phyloP scores from a whole-genome alignment of 2,329 filamentous ascomycete genomes.

The Colletotrichum cereale region DNA sequence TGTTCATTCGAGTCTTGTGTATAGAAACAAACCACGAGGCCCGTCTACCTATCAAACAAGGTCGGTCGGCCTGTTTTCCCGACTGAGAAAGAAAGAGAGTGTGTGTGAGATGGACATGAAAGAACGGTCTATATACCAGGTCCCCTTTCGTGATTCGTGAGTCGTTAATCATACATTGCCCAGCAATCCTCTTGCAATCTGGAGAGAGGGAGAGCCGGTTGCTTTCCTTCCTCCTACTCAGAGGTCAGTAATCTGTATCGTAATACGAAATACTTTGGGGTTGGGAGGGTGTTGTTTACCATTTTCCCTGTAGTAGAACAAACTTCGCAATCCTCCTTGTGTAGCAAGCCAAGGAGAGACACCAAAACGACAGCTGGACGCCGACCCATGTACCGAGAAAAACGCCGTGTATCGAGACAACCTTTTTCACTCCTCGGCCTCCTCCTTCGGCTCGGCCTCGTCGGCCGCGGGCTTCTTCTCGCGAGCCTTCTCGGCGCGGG shows the following conservation, averaged over 20 bases:
- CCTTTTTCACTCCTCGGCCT: slow-evolving; percentile 41
- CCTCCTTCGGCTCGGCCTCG: slow-evolving; percentile 37
- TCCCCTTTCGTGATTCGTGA: slow-evolving; percentile 19
- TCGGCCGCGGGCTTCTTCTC: background rate
- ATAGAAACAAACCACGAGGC: background rate
- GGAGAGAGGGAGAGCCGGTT: no score
- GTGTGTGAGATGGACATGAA: no score
- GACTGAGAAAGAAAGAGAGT: background rate
- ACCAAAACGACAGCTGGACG: background rate
- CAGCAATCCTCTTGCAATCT: background rate
- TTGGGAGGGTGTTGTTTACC: background rate
- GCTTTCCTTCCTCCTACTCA: background rate
- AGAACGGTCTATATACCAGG: background rate
- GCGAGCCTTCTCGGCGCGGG: slow-evolving; percentile 27
- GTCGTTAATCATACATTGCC: slow-evolving; percentile 10
- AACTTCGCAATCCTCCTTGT: no score
- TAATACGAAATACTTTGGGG: background rate
- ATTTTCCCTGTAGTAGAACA: background rate
- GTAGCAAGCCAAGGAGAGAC: background rate
- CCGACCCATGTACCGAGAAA: no score
- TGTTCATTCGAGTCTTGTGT: background rate
- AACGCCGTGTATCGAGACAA: background rate
- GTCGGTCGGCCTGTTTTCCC: slow-evolving; percentile 7
- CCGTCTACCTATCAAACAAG: background rate
- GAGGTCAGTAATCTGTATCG: no score